Percentiles rank a stretch among this genome's conserved stretches.
Conservation (phyloP, 257 asterid genomes). For the Solanum neorickii region DNA sequence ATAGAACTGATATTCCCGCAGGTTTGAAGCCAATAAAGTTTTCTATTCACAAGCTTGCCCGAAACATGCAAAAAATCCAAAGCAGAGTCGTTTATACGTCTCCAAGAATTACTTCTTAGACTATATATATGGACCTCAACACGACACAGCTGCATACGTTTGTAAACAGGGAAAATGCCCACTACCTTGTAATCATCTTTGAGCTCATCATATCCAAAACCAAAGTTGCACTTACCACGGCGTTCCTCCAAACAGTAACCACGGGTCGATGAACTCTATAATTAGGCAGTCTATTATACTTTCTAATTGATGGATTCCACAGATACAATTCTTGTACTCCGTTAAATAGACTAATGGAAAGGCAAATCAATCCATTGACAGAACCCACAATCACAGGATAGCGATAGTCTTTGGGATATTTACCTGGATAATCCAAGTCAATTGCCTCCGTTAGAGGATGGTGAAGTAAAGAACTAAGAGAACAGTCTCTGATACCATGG, state of each 20-base stretch:
- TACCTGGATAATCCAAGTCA: background rate
- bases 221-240: slow-evolving; percentile 3
- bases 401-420: background rate
- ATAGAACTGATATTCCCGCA: background rate
- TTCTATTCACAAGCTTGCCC: background rate
- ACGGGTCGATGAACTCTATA: background rate
- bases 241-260: background rate
- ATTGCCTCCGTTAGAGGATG: background rate
- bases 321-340: slow-evolving; percentile 25
- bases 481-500: background rate
- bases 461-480: background rate
- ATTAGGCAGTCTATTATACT: slow-evolving; percentile 24
- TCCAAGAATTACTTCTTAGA: background rate
- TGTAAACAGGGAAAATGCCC: background rate
- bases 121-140: background rate
- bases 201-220: slow-evolving; percentile 35
- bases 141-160: background rate
- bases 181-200: slow-evolving; percentile 31
- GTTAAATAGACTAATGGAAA: slow-evolving; percentile 1
- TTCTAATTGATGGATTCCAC: slow-evolving; percentile 38
- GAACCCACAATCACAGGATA: background rate
- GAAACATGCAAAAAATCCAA: background rate
- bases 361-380: background rate
- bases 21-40: background rate
- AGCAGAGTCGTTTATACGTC: background rate